Evolutionary conservation across 352 stramenopile genomes (phyloP), one percentile per base, ranked within the genome.

Genomic region (Pythium sp.): DNA sequence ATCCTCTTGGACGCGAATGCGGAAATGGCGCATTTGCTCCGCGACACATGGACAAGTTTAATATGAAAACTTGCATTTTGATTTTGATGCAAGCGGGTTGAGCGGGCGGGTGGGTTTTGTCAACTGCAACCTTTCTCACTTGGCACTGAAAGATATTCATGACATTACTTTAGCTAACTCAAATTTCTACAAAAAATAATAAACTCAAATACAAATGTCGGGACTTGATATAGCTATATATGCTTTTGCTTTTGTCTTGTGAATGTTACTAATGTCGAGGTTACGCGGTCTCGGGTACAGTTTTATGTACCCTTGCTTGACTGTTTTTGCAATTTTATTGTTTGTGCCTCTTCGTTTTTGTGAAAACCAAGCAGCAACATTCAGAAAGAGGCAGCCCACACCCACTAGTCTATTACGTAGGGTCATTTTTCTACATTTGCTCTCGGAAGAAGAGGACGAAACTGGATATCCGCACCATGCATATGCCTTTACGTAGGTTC

Each of bases 1-100:
- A 60, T 60, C n/a, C 55, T 60, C 55, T 30, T 14, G 8, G 55
- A 30, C 14, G 34, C 20, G 55, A 46, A 43, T 60, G 30, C 55
- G 55, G 55, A 60, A 60, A 60, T 60, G 55, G 14, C 6, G 30
- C 14, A n/a, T 12, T 38, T 28, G 28, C 24, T 24, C 26, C 4
- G 54, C 34, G 28, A 43, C 43, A 20, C 43, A 51, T 51, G 43
- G 43, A 18, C 18, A 22, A 6, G 15, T 22, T 1, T 18, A 51
- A 51, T 12, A 11, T 51, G 43, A 51, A 51, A 11, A 18, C 41
- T n/a, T 47, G 18, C 43, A 51, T 51, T 22, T 22, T 6, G 38
- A 12, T 12, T 46, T 46, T 26, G 24, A 26, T 26, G 24, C 24
- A 26, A 26, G 38, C 38, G 38, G 38, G 38, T 46, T 46, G 32